Conservation (phyloP, 176 grass and related monocot genomes). For the Poa annua region DNA sequence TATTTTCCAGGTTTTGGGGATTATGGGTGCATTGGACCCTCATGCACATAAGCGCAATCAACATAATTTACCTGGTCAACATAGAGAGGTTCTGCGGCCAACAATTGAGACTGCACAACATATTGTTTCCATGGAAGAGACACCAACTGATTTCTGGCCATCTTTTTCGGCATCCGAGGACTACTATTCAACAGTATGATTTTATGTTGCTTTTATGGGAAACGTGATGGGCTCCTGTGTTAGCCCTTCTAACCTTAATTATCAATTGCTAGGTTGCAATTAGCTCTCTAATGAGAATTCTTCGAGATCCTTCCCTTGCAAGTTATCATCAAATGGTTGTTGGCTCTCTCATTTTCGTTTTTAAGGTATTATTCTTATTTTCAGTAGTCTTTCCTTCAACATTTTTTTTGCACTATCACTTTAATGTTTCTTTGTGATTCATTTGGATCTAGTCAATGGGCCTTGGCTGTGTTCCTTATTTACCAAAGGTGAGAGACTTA, state of each 20-base stretch:
- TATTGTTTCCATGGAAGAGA: constrained; percentile 98
- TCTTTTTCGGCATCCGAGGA: constrained; percentile 94
- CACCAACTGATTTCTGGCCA: constrained; percentile 92
- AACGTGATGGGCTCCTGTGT: background rate
- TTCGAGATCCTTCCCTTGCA: constrained; percentile 94
- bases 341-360: constrained; percentile 90
- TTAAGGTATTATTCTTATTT: constrained; percentile 71
- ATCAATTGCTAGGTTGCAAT: constrained; percentile 79
- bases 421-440: constrained; percentile 44
- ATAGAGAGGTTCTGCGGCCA: constrained; percentile 68
- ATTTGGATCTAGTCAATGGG: constrained; percentile 80
- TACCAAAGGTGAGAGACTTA: constrained; percentile 83
- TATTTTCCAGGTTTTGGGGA: constrained; percentile 81
- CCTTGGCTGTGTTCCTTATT: constrained; percentile 95
- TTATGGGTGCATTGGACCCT: constrained; percentile 98
- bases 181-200: constrained; percentile 94
- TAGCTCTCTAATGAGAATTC: constrained; percentile 95
- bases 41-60: constrained; percentile 96
- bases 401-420: constrained; percentile 31
- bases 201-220: constrained; percentile 37
- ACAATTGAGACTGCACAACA: constrained; percentile 83
- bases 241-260: constrained; percentile 40
- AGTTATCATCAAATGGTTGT: constrained; percentile 99
- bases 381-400: constrained; percentile 26
- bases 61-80: constrained; percentile 76